These are phyloP conservation scores for Marchantia paleacea DNA, from an alignment of 225 moss, liverwort and hornwort species.

Conservation along the genomic window DNA sequence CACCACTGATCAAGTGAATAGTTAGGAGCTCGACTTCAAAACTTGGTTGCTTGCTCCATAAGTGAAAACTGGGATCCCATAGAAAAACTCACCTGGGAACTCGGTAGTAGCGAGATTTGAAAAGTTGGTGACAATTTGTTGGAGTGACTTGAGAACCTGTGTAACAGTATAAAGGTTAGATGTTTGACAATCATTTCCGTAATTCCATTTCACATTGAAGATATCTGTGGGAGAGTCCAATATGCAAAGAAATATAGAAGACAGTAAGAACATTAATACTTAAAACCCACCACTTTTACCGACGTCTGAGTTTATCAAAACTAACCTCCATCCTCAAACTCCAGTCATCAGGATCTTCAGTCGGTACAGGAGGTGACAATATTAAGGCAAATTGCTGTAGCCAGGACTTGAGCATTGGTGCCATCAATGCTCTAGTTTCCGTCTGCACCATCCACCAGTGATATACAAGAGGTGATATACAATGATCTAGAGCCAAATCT, in stretches of 20 bases:
- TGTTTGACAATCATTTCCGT: background rate
- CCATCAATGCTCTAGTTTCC: conserved; percentile 67
- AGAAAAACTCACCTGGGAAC: conserved; percentile 62
- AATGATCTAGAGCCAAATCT: background rate
- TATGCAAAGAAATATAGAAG: background rate
- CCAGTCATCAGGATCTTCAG: conserved; percentile 88
- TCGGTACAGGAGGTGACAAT: conserved; percentile 62
- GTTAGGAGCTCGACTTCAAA: conserved; percentile 7
- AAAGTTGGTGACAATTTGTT: conserved; percentile 84
- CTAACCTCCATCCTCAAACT: conserved; percentile 83
- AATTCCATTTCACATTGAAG: too few species aligned
- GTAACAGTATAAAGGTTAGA: background rate
- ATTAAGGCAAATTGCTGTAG: conserved; percentile 75
- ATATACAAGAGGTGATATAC: background rate
- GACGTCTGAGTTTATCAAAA: background rate
- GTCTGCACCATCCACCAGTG: conserved; percentile 34
- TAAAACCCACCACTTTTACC: too few species aligned
- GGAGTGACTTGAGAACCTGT: conserved; percentile 79
- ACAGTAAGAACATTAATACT: background rate
- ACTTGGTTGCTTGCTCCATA: background rate
- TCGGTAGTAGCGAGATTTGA: conserved; percentile 75
- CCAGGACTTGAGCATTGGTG: conserved; percentile 90
- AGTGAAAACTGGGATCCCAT: background rate
- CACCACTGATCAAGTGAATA: conserved; percentile 53
- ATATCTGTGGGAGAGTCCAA: background rate